Evolutionary conservation across 2,329 filamentous ascomycete genomes (phyloP).

Genomic region (Xylariaceae sp.): DNA sequence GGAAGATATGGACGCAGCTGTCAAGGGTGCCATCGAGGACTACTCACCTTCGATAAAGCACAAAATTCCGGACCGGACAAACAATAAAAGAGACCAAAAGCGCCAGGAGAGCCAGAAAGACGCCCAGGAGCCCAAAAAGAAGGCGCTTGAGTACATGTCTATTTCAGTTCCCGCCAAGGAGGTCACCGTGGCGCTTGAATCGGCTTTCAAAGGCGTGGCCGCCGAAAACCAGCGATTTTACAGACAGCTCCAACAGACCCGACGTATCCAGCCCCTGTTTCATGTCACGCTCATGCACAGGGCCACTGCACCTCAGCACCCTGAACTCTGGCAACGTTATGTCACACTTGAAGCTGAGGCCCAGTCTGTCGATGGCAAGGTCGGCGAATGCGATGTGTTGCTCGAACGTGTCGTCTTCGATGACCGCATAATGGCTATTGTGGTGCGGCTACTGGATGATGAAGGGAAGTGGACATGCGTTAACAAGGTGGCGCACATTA

Average conservation of each 20-base stretch:
- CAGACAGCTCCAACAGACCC: conserved; percentile 63
- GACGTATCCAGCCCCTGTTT: conserved; percentile 77
- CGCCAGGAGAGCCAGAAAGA: conserved; percentile 34
- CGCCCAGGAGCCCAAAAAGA: conserved; percentile 36
- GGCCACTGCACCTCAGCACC: conserved; percentile 52
- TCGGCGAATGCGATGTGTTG: conserved; percentile 61
- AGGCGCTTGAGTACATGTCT: conserved; percentile 52
- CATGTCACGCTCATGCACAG: conserved; percentile 93
- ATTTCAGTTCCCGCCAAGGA: conserved; percentile 40
- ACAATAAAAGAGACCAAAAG: conserved; percentile 42
- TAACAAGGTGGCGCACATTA: conserved; percentile 81
- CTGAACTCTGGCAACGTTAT: conserved; percentile 73
- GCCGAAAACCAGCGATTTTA: conserved; percentile 62
- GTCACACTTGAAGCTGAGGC: conserved; percentile 42
- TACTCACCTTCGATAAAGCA: conserved; percentile 75
- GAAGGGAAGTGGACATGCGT: conserved; percentile 58
- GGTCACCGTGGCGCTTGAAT: conserved; percentile 55
- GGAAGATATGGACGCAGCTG: conserved; percentile 73
- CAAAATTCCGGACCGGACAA: conserved; percentile 57
- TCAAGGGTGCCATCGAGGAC: conserved; percentile 66
- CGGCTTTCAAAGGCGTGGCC: conserved; percentile 55
- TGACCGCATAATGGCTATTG: conserved; percentile 82
- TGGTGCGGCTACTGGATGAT: conserved; percentile 64
- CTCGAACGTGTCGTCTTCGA: conserved; percentile 77
- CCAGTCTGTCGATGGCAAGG: conserved; percentile 36